Percentiles rank a stretch among this genome's conserved stretches.
Evolutionary conservation across 176 grass and related monocot genomes (phyloP).

Genomic region (Zizania latifolia): DNA sequence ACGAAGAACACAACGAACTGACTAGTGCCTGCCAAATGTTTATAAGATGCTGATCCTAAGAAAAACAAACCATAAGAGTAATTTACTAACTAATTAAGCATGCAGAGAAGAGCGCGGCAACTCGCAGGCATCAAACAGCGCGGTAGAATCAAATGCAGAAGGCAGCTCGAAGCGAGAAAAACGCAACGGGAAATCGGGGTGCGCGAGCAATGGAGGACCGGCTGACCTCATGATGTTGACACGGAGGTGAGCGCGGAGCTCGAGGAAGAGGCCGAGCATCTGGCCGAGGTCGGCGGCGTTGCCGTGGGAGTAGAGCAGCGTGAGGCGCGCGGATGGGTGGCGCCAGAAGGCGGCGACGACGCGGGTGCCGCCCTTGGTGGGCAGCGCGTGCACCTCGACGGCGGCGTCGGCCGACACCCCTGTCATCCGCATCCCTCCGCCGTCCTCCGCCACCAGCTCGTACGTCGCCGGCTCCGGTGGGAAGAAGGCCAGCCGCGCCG

Average conservation of each 20-base stretch:
- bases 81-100: background rate
- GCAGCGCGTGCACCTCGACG: conserved; percentile 62
- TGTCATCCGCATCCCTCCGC: conserved; percentile 35
- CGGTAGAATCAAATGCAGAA: background rate
- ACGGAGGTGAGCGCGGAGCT: conserved; percentile 92
- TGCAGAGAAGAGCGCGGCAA: background rate
- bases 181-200: background rate
- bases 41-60: background rate
- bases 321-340: conserved; percentile 68
- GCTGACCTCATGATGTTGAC: conserved; percentile 95
- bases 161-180: background rate
- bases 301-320: conserved; percentile 90
- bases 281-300: conserved; percentile 96
- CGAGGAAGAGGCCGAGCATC: conserved; percentile 92
- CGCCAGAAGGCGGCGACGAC: conserved; percentile 82
- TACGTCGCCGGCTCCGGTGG: conserved; percentile 94
- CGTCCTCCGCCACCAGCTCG: conserved; percentile 40
- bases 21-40: background rate
- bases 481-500: conserved; percentile 94
- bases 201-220: background rate
- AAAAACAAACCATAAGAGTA: background rate
- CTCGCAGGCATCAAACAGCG: background rate
- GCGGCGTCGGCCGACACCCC: conserved; percentile 42
- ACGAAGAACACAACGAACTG: background rate
- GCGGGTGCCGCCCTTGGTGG: conserved; percentile 61